Conservation (phyloP, 495 filamentous ascomycete species). For the Saxophila tyrrhenica region DNA sequence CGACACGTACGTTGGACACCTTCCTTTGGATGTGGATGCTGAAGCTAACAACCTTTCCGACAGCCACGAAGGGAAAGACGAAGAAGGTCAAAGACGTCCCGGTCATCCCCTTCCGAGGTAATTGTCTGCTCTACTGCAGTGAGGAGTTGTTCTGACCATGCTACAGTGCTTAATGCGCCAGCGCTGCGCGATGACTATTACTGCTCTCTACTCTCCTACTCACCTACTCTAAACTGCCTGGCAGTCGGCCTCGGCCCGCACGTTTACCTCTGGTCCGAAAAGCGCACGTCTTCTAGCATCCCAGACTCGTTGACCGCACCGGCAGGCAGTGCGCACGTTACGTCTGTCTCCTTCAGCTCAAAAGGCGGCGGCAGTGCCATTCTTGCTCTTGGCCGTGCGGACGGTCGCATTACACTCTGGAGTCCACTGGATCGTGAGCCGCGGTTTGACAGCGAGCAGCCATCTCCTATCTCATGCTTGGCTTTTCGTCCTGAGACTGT, state of each 20-base stretch:
- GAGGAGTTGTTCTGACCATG: neutral
- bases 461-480: slow-evolving; percentile 62
- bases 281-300: slow-evolving; percentile 41
- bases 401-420: slow-evolving; percentile 54
- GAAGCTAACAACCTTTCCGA: neutral
- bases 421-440: slow-evolving; percentile 46
- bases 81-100: slow-evolving; percentile 38
- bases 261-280: slow-evolving; percentile 86
- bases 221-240: slow-evolving; percentile 54
- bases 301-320: slow-evolving; percentile 29
- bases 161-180: slow-evolving; percentile 70
- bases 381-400: slow-evolving; percentile 71
- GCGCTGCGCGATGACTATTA: slow-evolving; percentile 89
- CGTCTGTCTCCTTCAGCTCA: slow-evolving; percentile 81
- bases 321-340: slow-evolving; percentile 45
- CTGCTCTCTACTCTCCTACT: slow-evolving; percentile 85
- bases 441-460: slow-evolving; percentile 64
- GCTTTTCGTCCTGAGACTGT: slow-evolving; percentile 47
- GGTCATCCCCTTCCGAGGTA: slow-evolving; percentile 65
- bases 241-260: slow-evolving; percentile 74
- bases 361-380: slow-evolving; percentile 63
- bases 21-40: neutral
- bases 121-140: slow-evolving; percentile 4
- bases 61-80: slow-evolving; percentile 7
- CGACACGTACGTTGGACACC: slow-evolving; percentile 14